Conservation (phyloP, 345 rosid species). For the Mallotus nudiflorus region DNA sequence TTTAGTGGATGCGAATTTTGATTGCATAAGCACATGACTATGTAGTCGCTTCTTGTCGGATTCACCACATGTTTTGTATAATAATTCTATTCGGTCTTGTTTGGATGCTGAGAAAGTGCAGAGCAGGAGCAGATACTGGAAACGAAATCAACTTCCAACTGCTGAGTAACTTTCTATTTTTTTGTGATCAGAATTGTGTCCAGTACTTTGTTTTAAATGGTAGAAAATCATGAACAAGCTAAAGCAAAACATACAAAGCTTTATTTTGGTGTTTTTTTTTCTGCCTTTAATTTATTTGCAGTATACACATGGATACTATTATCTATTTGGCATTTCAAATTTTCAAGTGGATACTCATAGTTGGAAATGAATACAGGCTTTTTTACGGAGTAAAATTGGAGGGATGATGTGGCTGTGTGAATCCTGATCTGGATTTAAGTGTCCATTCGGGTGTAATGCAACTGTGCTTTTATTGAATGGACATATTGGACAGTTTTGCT, state of each 20-base stretch:
- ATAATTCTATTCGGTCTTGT: background rate
- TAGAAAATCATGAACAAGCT: background rate
- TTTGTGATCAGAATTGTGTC: background rate
- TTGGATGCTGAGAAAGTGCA: background rate
- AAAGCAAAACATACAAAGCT: background rate
- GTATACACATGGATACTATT: background rate
- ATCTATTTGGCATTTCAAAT: background rate
- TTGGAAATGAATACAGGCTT: slow-evolving; percentile 15
- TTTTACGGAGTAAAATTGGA: slow-evolving; percentile 3
- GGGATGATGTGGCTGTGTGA: slow-evolving; percentile 3
- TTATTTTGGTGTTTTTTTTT: background rate
- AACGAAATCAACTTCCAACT: background rate
- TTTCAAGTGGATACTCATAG: slow-evolving; percentile 4
- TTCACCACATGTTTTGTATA: background rate
- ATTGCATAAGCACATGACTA: background rate
- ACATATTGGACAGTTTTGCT: slow-evolving; percentile 14
- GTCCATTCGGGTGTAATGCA: background rate
- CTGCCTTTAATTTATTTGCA: background rate
- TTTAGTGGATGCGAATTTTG: slow-evolving; percentile 4
- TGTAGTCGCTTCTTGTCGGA: no score
- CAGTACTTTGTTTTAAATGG: background rate
- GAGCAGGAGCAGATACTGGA: background rate
- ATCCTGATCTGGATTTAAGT: slow-evolving; percentile 12
- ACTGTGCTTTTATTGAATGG: slow-evolving; percentile 12
- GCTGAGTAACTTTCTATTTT: background rate